Evolutionary conservation across 2,329 filamentous ascomycete genomes (phyloP).

Genomic region (Fusarium concolor): DNA sequence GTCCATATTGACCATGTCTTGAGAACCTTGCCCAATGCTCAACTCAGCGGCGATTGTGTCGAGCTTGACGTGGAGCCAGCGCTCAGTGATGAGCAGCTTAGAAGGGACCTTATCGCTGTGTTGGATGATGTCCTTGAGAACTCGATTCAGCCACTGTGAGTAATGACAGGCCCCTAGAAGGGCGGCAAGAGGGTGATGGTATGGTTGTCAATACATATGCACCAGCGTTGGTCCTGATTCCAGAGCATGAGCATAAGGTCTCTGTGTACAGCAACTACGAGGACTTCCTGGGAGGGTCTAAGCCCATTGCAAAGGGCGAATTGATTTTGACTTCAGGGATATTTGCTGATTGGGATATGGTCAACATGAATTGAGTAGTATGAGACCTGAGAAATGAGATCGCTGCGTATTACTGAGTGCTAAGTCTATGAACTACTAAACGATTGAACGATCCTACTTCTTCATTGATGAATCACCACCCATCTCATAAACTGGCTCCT

Average conservation of each 20-base stretch:
- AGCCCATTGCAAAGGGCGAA: background rate
- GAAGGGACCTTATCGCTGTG: background rate
- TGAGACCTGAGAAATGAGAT: background rate
- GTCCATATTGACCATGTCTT: background rate
- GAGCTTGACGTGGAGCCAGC: background rate
- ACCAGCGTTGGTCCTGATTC: no score
- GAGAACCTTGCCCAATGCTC: background rate
- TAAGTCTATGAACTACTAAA: background rate
- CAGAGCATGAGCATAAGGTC: background rate
- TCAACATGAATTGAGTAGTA: background rate
- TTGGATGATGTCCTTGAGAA: background rate
- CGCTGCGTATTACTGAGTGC: background rate
- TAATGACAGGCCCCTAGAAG: no score
- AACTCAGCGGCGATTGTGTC: background rate
- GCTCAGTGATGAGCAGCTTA: background rate
- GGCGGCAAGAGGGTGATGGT: no score
- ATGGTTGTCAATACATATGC: no score
- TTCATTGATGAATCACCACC: background rate
- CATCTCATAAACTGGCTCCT: no score
- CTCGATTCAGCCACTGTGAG: constrained; percentile 1
- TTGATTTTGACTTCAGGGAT: background rate
- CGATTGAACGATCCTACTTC: background rate
- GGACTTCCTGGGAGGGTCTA: background rate
- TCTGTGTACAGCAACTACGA: background rate
- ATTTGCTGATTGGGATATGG: constrained; percentile 1